A percentile compares a stretch with the other conserved stretches of the same genome.
phyloP scores from a whole-genome alignment of 2,329 filamentous ascomycete genomes.

The Diaporthe velutina region DNA sequence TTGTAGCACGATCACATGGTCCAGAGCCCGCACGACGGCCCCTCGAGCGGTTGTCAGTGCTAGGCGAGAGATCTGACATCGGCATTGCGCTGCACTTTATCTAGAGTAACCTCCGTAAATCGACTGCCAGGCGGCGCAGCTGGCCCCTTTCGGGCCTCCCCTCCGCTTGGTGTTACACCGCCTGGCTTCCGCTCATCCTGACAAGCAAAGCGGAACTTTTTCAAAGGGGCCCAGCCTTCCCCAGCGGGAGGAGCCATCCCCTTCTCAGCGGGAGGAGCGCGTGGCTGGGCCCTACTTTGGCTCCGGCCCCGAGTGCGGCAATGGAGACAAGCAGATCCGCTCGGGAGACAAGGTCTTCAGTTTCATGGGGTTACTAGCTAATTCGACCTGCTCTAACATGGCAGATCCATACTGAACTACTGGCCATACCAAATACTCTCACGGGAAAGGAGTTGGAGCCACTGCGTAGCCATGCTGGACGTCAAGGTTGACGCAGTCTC shows the following conservation, averaged over 20 bases:
- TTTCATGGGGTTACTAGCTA: not conserved
- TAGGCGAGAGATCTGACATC: constrained; percentile 24
- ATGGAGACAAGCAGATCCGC: constrained; percentile 3
- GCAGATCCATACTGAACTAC: not conserved
- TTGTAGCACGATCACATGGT: not conserved
- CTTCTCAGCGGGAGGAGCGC: constrained; percentile 4
- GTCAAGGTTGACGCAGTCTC: not conserved
- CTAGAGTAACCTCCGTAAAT: constrained; percentile 25
- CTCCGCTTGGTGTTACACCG: constrained; percentile 26
- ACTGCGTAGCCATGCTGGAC: not conserved
- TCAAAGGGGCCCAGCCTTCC: not conserved
- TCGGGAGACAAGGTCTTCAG: constrained; percentile 13
- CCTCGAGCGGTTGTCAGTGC: constrained; percentile 16
- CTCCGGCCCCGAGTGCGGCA: not conserved
- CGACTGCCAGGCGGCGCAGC: constrained; percentile 16
- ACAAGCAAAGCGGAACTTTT: constrained; percentile 12
- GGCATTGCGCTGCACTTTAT: constrained; percentile 31
- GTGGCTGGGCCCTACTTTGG: not conserved
- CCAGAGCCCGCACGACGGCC: constrained; percentile 1
- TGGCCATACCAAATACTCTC: not conserved
- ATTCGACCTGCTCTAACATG: not conserved
- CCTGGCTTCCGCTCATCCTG: constrained; percentile 11
- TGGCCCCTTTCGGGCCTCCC: constrained; percentile 23
- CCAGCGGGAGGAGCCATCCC: not conserved
- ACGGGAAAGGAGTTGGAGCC: not conserved